Evolutionary conservation across 2,329 filamentous ascomycete species (phyloP).

Genomic region (Aaosphaeria arxii): DNA sequence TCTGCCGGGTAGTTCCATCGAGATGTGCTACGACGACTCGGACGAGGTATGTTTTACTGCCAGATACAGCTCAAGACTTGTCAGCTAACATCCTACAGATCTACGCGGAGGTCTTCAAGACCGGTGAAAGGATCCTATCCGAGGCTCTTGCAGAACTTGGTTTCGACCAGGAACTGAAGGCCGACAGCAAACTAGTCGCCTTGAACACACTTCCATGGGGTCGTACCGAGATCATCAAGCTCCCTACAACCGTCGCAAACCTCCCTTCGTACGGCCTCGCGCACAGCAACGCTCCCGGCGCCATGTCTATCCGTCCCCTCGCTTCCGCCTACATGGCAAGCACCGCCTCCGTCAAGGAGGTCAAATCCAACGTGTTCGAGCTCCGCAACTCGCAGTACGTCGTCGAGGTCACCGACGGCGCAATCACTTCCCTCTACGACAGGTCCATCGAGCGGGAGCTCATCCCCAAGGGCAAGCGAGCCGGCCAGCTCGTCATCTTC

Average conservation of each 20-base stretch:
- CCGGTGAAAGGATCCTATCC: slow-evolving; percentile 67
- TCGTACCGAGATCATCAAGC: slow-evolving; percentile 68
- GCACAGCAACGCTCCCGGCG: slow-evolving; percentile 44
- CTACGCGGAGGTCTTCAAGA: slow-evolving; percentile 79
- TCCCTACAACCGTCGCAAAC: slow-evolving; percentile 43
- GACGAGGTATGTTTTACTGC: slow-evolving; percentile 55
- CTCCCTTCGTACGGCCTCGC: slow-evolving; percentile 38
- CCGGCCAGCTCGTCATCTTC: slow-evolving; percentile 89
- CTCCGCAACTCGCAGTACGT: slow-evolving; percentile 75
- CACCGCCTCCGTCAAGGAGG: slow-evolving; percentile 50
- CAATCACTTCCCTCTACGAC: slow-evolving; percentile 83
- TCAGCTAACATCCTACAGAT: slow-evolving; percentile 45
- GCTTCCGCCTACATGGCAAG: slow-evolving; percentile 21
- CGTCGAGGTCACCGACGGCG: slow-evolving; percentile 70
- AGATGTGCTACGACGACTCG: slow-evolving; percentile 97
- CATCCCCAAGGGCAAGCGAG: slow-evolving; percentile 69
- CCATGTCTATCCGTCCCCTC: slow-evolving; percentile 34
- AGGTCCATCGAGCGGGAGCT: slow-evolving; percentile 70
- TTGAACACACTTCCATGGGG: slow-evolving; percentile 88
- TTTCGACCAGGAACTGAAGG: slow-evolving; percentile 48
- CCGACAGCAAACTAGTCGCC: slow-evolving; percentile 54
- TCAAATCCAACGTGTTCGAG: slow-evolving; percentile 64
- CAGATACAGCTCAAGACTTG: neutral
- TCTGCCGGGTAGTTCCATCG: slow-evolving; percentile 88
- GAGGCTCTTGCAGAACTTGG: slow-evolving; percentile 68